Conservation (phyloP, 768 basidiomycete genomes). For the Suillus subalutaceus region DNA sequence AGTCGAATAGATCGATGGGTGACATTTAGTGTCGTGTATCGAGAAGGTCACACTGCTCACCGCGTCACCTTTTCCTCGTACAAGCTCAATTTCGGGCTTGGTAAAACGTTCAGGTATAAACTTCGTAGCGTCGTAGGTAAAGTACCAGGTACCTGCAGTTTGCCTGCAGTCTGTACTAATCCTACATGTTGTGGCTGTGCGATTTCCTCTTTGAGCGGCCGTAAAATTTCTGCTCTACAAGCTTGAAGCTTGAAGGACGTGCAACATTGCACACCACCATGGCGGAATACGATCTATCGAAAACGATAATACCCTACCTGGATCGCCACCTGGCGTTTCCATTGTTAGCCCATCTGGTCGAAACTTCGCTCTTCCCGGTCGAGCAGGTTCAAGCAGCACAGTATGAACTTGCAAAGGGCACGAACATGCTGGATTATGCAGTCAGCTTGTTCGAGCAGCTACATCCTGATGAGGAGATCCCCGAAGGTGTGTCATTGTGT, state of each 20-base stretch:
- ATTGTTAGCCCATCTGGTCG: constrained; percentile 84
- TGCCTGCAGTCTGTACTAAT: too few species aligned
- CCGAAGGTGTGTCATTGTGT: constrained; percentile 53
- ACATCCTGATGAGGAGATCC: constrained; percentile 69
- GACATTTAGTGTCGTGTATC: too few species aligned
- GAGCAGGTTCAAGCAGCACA: constrained; percentile 87
- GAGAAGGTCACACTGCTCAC: too few species aligned
- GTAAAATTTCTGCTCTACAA: constrained; percentile 19
- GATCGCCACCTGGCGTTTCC: constrained; percentile 96
- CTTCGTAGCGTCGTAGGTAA: too few species aligned
- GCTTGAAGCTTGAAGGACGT: background rate
- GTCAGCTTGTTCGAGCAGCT: constrained; percentile 79
- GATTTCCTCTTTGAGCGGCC: constrained; percentile 11
- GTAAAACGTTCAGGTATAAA: too few species aligned
- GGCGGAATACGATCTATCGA: constrained; percentile 91
- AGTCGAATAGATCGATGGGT: too few species aligned
- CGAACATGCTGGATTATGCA: constrained; percentile 98
- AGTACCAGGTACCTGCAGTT: too few species aligned
- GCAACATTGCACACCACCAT: constrained; percentile 42
- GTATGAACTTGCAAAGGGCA: constrained; percentile 96
- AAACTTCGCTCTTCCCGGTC: constrained; percentile 72
- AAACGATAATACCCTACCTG: constrained; percentile 87
- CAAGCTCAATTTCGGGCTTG: too few species aligned
- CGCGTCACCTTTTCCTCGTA: too few species aligned
- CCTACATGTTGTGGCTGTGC: constrained; percentile 27